Conservation (phyloP, 2,329 filamentous ascomycete species). For the Pseudohalonectria lignicola region DNA sequence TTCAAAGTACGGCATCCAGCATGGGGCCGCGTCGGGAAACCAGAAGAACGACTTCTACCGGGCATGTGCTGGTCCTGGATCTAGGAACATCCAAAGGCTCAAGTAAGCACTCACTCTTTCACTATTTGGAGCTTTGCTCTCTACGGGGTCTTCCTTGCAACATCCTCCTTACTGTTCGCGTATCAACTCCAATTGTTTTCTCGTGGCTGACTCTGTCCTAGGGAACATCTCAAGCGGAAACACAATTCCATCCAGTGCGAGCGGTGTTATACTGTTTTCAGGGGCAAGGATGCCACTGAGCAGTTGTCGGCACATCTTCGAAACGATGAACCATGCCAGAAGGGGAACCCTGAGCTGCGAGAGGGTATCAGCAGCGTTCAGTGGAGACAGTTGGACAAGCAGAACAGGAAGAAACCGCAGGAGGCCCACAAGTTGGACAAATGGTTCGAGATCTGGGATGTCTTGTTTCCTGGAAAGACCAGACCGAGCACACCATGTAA, state of each 20-base stretch:
- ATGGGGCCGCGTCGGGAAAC: conserved; percentile 4
- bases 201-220: conserved; percentile 2
- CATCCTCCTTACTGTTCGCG: too few species aligned
- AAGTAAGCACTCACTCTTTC: conserved; percentile 13
- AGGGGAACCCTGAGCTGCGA: conserved; percentile 10
- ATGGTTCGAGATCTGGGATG: conserved; percentile 17
- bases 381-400: conserved; percentile 14
- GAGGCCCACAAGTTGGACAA: conserved; percentile 15
- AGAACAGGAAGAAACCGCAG: conserved; percentile 16
- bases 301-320: conserved; percentile 11
- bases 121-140: too few species aligned
- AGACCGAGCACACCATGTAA: conserved; percentile 13
- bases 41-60: conserved; percentile 12
- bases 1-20: conserved; percentile 14
- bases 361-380: conserved; percentile 15
- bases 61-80: conserved; percentile 15
- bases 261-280: conserved; percentile 14
- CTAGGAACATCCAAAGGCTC: conserved; percentile 15
- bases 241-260: conserved; percentile 16
- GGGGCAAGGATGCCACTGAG: conserved; percentile 6
- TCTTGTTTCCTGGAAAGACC: conserved; percentile 11
- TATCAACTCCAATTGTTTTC: too few species aligned
- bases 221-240: conserved; percentile 15
- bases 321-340: conserved; percentile 9
- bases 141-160: too few species aligned